These are phyloP conservation scores for Colletotrichum siamense DNA, from an alignment of 2,329 filamentous ascomycete genomes.

Conservation along the genomic window DNA sequence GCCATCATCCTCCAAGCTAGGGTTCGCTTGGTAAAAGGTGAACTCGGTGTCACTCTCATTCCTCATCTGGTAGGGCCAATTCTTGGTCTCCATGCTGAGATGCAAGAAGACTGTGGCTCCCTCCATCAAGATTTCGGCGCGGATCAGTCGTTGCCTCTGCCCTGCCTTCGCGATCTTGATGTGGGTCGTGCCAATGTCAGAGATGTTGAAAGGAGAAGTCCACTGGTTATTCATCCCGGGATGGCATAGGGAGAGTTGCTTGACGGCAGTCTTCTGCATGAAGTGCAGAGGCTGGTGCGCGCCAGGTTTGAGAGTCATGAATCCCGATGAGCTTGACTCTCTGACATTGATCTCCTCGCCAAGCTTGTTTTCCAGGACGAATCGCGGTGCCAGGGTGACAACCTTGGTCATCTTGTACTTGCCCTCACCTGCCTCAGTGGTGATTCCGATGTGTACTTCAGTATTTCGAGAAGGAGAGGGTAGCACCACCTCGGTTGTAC, in stretches of 20 bases:
- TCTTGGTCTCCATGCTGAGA: slow-evolving; percentile 86
- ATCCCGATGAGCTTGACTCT: slow-evolving; percentile 88
- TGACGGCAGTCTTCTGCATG: slow-evolving; percentile 80
- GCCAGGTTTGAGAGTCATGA: slow-evolving; percentile 78
- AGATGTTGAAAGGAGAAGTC: slow-evolving; percentile 98
- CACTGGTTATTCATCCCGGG: slow-evolving; percentile 95
- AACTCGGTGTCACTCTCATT: slow-evolving; percentile 98
- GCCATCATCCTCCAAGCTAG: slow-evolving; percentile 91
- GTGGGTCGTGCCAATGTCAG: slow-evolving; percentile 89
- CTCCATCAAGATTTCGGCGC: slow-evolving; percentile 90
- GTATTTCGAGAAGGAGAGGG: slow-evolving; percentile 72
- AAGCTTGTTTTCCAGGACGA: slow-evolving; percentile 92
- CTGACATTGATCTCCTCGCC: slow-evolving; percentile 88
- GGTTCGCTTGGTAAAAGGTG: slow-evolving; percentile 94
- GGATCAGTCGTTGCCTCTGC: slow-evolving; percentile 85
- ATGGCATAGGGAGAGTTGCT: slow-evolving; percentile 92
- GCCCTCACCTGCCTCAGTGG: slow-evolving; percentile 87
- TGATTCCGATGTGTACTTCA: slow-evolving; percentile 92
- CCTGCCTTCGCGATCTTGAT: slow-evolving; percentile 92
- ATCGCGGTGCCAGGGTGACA: slow-evolving; percentile 89
- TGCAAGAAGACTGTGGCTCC: slow-evolving; percentile 93
- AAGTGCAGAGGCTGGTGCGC: slow-evolving; percentile 88
- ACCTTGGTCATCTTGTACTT: slow-evolving; percentile 99
- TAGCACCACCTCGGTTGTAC: slow-evolving; percentile 85
- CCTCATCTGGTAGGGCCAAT: slow-evolving; percentile 98